A percentile compares a stretch with the other conserved stretches of the same genome.
Evolutionary conservation across 2,329 filamentous ascomycete genomes (phyloP).

Genomic region (Xylaria sp.): DNA sequence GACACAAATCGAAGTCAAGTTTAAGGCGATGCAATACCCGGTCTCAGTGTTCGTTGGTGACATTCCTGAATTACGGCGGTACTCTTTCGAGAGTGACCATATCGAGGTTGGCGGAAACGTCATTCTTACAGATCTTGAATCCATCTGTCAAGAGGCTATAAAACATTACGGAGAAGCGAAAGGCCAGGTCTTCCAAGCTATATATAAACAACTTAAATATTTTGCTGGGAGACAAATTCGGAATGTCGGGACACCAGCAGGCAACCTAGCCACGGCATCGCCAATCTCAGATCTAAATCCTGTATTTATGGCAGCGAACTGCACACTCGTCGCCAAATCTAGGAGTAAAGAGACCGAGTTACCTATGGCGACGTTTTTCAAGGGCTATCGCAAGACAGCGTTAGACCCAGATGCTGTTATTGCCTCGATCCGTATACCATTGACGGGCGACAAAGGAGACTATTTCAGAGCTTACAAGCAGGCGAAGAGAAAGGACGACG

Average conservation of each 20-base stretch:
- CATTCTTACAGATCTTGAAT: constrained; percentile 88
- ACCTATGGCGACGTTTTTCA: constrained; percentile 94
- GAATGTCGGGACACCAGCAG: constrained; percentile 96
- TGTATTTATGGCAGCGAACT: constrained; percentile 87
- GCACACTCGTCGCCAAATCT: constrained; percentile 83
- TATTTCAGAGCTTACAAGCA: constrained; percentile 94
- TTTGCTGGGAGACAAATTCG: constrained; percentile 96
- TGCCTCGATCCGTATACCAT: constrained; percentile 84
- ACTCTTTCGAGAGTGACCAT: constrained; percentile 79
- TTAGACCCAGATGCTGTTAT: constrained; percentile 85
- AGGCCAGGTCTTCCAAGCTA: constrained; percentile 86
- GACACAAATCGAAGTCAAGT: constrained; percentile 98
- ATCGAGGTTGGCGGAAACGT: constrained; percentile 96
- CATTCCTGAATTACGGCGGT: constrained; percentile 87
- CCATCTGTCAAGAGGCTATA: constrained; percentile 82
- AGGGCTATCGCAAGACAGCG: constrained; percentile 86
- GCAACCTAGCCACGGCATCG: constrained; percentile 92
- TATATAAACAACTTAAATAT: constrained; percentile 92
- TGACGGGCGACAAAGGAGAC: constrained; percentile 78
- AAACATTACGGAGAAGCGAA: constrained; percentile 76
- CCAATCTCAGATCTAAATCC: constrained; percentile 98
- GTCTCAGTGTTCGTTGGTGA: constrained; percentile 93
- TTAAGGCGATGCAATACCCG: constrained; percentile 92
- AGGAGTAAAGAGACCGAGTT: constrained; percentile 79
- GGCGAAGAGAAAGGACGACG: constrained; percentile 95